phyloP scores from a whole-genome alignment of 768 basidiomycete genomes.

The Agrocybe praecox region DNA sequence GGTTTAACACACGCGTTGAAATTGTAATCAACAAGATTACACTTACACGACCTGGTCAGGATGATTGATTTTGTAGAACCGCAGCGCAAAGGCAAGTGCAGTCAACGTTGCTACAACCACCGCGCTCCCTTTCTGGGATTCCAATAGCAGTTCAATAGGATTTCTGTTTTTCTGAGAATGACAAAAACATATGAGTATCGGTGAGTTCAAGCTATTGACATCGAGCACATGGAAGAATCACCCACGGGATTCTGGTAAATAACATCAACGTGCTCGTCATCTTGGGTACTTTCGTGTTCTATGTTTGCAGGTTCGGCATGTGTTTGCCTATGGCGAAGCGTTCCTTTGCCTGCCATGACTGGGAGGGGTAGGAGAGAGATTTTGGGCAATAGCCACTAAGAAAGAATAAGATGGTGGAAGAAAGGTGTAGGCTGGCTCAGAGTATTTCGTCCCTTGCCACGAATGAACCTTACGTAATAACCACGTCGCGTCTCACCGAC shows the following conservation, averaged over 20 bases:
- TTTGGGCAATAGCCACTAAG: not conserved
- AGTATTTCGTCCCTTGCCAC: not conserved
- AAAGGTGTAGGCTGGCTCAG: not conserved
- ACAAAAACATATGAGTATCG: not conserved
- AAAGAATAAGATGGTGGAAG: not conserved
- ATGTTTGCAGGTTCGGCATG: constrained; percentile 20
- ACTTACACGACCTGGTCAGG: constrained; percentile 94
- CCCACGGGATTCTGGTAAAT: constrained; percentile 53
- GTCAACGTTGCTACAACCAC: constrained; percentile 68
- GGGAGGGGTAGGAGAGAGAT: constrained; percentile 20
- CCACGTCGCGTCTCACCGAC: not conserved
- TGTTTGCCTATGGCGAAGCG: constrained; percentile 21
- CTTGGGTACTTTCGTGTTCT: constrained; percentile 37
- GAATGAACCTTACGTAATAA: constrained; percentile 1
- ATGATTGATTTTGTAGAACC: constrained; percentile 94
- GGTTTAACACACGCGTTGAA: not conserved
- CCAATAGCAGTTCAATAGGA: constrained; percentile 60
- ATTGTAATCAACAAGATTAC: not conserved
- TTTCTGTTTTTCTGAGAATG: constrained; percentile 53
- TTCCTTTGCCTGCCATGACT: constrained; percentile 33
- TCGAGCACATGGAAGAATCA: constrained; percentile 9
- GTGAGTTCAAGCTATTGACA: not conserved
- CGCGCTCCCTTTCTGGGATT: constrained; percentile 63
- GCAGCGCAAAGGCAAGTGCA: constrained; percentile 75
- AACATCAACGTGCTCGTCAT: constrained; percentile 54